Percentiles rank a stretch among this genome's conserved stretches.
phyloP scores from a whole-genome alignment of 305 asterid species.

The Fraxinus platypoda region DNA sequence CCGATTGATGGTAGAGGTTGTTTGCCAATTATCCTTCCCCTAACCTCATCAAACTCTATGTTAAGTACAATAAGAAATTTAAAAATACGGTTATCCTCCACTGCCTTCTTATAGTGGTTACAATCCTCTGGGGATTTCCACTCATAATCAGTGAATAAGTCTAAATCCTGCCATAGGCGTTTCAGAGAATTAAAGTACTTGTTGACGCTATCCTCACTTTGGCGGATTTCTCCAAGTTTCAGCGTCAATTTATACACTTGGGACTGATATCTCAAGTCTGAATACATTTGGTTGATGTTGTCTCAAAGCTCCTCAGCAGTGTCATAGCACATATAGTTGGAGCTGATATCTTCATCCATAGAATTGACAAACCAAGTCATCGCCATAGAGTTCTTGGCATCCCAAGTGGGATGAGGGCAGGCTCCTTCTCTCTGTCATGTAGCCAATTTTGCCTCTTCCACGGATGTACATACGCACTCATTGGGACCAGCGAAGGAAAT shows the following conservation, averaged over 20 bases:
- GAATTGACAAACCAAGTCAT: background rate
- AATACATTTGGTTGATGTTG: background rate
- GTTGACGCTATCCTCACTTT: background rate
- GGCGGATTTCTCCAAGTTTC: background rate
- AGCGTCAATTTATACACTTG: background rate
- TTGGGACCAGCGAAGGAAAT: background rate
- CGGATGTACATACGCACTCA: background rate
- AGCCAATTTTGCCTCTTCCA: background rate
- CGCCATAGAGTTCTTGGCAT: background rate
- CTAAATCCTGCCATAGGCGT: background rate
- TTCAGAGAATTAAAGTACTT: background rate
- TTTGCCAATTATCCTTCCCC: background rate
- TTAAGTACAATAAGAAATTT: background rate
- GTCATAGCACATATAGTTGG: background rate
- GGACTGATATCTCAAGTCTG: background rate
- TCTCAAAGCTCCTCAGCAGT: background rate
- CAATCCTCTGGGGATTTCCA: background rate
- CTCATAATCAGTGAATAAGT: background rate
- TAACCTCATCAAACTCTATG: background rate
- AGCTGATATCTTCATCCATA: background rate
- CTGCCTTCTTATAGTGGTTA: background rate
- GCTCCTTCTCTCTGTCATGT: background rate
- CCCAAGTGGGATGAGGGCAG: background rate
- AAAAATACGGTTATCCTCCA: background rate
- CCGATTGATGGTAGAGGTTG: background rate